Evolutionary conservation across 2,329 filamentous ascomycete species (phyloP).

Genomic region (Phyllachora maydis): DNA sequence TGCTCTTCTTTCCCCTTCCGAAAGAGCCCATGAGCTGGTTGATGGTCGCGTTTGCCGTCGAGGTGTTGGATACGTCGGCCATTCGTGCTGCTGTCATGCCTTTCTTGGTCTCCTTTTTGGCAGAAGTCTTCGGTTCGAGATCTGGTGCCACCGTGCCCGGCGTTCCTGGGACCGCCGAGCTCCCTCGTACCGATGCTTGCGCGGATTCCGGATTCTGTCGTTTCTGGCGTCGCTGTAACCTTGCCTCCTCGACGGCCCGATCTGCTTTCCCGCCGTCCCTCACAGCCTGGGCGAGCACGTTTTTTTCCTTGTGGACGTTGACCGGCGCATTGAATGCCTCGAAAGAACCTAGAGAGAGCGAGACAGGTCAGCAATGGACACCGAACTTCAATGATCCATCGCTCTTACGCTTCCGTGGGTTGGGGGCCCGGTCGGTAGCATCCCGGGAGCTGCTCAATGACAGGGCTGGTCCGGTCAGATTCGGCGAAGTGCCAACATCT

Average conservation of each 20-base stretch:
- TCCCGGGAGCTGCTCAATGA: conserved; percentile 14
- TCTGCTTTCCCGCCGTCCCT: conserved; percentile 45
- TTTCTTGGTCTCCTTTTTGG: conserved; percentile 72
- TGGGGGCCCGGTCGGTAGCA: conserved; percentile 30
- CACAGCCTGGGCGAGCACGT: conserved; percentile 27
- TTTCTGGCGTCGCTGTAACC: conserved; percentile 45
- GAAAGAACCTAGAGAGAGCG: conserved; percentile 14
- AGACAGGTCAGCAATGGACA: conserved; percentile 2
- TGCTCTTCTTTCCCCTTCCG: conserved; percentile 36
- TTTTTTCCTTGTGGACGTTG: conserved; percentile 18
- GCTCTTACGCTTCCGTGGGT: conserved; percentile 37
- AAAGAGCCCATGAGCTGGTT: conserved; percentile 51
- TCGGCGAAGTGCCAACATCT: conserved; percentile 40
- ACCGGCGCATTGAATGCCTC: conserved; percentile 11
- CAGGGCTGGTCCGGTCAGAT: conserved; percentile 18
- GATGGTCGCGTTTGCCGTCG: conserved; percentile 64
- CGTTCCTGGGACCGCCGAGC: conserved; percentile 36
- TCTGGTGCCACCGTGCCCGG: conserved; percentile 40
- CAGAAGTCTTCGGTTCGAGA: conserved; percentile 37
- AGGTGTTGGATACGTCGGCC: conserved; percentile 59
- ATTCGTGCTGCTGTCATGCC: conserved; percentile 58
- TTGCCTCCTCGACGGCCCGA: conserved; percentile 50
- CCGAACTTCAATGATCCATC: conserved; percentile 2
- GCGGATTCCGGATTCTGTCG: conserved; percentile 35
- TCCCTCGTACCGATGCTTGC: conserved; percentile 25